Base-by-base conservation (phyloP, 2,329 filamentous ascomycete genomes). In the Exophiala lecanii-corni region DNA sequence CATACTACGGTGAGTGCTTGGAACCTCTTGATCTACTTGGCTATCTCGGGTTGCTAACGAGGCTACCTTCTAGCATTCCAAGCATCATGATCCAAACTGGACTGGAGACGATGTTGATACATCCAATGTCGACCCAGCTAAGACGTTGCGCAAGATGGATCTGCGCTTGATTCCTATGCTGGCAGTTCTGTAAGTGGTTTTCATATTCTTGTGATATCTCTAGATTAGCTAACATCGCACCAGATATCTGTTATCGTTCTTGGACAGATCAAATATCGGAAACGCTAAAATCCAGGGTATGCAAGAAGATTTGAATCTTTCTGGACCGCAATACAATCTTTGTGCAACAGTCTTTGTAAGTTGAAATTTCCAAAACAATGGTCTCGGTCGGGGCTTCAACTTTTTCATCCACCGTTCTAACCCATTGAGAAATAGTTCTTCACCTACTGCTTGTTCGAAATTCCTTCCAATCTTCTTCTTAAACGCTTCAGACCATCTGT, bases 231-330 rank as follows among this genome's bases (percentile, higher is more conserved):
- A 12, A 26, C 23, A 26, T 26, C 23, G n/a, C n/a, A 26, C 6
- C 23, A 26, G 23, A 12, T 89, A 89, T 59, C 71, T 89, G 10
- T 79, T 89, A 51, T 84, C 80, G 53, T 89, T 89, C 51, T 49
- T 47, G 43, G 57, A 52, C 54, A 43, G 55, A 45, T 84, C 37
- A 82, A 89, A 89, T 60, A 86, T 89, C 56, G 81, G 81, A 61
- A 89, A 89, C 64, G 85, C 85, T 15, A 76, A 75, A 34, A 73
- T 84, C 33, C 86, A 85, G 49, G 72, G 75, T 33, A 69, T 89
- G 71, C 20, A 57, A 70, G 9, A 84, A 3, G 55, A 57, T 85
- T 41, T 68, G 62, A 36, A 65, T 18, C 62, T 77, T 1, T 49
- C 53, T 3, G 59, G 62, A 28, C 61, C 69, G 45, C 58, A 70